These are phyloP conservation scores for Nothophaeocryptopus gaeumannii DNA, from an alignment of 2,329 filamentous ascomycete genomes.

Conservation along the genomic window DNA sequence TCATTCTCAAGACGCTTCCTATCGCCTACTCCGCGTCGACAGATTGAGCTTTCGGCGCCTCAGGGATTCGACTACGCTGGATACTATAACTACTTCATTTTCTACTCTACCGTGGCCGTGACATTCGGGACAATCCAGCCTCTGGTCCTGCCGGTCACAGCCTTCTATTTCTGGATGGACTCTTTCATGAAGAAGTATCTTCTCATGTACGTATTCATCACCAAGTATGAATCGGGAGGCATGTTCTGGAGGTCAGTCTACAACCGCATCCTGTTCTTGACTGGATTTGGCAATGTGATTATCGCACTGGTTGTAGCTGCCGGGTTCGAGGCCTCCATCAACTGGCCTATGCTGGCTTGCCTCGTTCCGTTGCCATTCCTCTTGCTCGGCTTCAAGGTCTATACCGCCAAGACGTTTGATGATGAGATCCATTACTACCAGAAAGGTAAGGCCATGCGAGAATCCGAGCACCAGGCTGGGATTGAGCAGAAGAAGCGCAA, in stretches of 20 bases:
- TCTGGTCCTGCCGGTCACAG: constrained; percentile 78
- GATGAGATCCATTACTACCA: constrained; percentile 77
- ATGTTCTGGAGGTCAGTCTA: constrained; percentile 88
- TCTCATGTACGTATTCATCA: constrained; percentile 85
- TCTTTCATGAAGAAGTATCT: constrained; percentile 93
- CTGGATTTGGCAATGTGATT: constrained; percentile 74
- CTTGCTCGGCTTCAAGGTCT: constrained; percentile 80
- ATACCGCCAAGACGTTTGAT: constrained; percentile 75
- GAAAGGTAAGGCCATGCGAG: constrained; percentile 56
- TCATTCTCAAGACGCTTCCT: constrained; percentile 83
- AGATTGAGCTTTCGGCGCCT: constrained; percentile 90
- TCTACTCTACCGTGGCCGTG: constrained; percentile 84
- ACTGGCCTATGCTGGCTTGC: constrained; percentile 63
- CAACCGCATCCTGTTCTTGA: constrained; percentile 86
- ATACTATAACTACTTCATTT: constrained; percentile 98
- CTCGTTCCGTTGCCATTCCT: constrained; percentile 70
- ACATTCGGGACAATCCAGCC: constrained; percentile 85
- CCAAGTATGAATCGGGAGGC: constrained; percentile 93
- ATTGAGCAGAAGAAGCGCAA: constrained; percentile 42
- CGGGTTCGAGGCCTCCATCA: constrained; percentile 34
- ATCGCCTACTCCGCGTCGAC: constrained; percentile 80
- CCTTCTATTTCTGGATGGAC: constrained; percentile 85
- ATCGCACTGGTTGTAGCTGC: constrained; percentile 71
- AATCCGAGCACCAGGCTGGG: constrained; percentile 30
- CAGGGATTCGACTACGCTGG: constrained; percentile 90